Conservation (phyloP, 2,329 filamentous ascomycete species). For the Didymella pinodella region DNA sequence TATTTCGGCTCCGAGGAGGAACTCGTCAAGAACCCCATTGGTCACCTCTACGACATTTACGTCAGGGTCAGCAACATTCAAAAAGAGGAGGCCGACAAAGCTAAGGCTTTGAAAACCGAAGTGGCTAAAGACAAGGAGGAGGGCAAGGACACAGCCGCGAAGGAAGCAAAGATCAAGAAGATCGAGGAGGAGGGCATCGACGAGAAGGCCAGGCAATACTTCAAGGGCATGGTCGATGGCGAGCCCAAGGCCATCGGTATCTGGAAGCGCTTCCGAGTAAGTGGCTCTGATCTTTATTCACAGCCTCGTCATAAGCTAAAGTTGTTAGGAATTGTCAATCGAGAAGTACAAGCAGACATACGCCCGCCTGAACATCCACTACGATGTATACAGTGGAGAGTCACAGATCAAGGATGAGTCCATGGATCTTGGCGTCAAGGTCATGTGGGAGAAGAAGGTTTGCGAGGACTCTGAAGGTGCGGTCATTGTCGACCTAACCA, state of each 20-base stretch:
- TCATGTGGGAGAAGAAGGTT: constrained; percentile 66
- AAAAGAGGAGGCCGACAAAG: constrained; percentile 69
- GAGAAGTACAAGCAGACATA: constrained; percentile 71
- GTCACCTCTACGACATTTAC: constrained; percentile 83
- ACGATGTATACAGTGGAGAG: constrained; percentile 73
- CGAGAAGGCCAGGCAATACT: constrained; percentile 76
- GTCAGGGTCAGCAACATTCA: constrained; percentile 75
- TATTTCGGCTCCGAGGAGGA: constrained; percentile 77
- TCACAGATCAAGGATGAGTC: constrained; percentile 70
- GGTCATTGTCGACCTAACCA: constrained; percentile 72
- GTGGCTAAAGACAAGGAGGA: constrained; percentile 49
- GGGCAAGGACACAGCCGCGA: constrained; percentile 53
- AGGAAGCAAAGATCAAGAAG: constrained; percentile 54
- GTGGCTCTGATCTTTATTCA: not conserved
- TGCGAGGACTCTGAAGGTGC: constrained; percentile 72
- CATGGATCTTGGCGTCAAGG: constrained; percentile 66
- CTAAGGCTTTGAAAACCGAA: constrained; percentile 63
- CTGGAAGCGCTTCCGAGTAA: constrained; percentile 67
- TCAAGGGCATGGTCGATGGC: constrained; percentile 73
- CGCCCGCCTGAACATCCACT: constrained; percentile 69
- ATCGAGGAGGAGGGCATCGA: constrained; percentile 57
- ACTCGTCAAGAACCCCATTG: constrained; percentile 76
- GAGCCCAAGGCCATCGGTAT: constrained; percentile 66
- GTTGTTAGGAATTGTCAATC: constrained; percentile 63
- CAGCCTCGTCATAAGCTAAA: constrained; percentile 15